Percentiles rank a stretch among this genome's conserved stretches.
Evolutionary conservation across 306 rosid species (phyloP).

Genomic region (Echinosophora koreensis): DNA sequence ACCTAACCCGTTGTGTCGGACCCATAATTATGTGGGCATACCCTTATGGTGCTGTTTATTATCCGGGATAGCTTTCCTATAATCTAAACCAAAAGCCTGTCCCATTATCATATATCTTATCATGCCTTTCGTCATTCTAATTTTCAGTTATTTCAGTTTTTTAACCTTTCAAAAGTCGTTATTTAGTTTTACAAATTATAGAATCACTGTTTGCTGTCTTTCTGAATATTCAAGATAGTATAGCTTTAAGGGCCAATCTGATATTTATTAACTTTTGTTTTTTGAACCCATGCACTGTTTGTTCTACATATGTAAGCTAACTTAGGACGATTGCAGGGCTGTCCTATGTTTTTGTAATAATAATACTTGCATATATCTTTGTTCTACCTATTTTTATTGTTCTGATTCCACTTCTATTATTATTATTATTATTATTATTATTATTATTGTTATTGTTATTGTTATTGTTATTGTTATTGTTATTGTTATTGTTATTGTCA

Average conservation of each 20-base stretch:
- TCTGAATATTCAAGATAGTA: not conserved
- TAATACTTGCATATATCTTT: not conserved
- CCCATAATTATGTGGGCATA: not conserved
- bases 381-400: slow-evolving; percentile 11
- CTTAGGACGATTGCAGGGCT: not conserved
- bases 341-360: not conserved
- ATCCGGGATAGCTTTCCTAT: not conserved
- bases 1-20: not conserved
- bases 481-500: too few relatives aligned
- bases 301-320: not conserved
- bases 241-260: not conserved
- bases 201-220: not conserved
- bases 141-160: not conserved
- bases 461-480: too few relatives aligned
- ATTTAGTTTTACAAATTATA: not conserved
- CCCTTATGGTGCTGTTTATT: not conserved
- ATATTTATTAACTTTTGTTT: not conserved
- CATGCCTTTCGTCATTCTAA: not conserved
- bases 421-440: not conserved
- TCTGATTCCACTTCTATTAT: not conserved
- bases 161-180: not conserved
- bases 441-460: too few relatives aligned
- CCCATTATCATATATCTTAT: not conserved
- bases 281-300: not conserved
- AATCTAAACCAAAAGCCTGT: not conserved